Evolutionary conservation across 805 yeast genomes (phyloP).

Genomic region (Saccharomycopsis capsularis): DNA sequence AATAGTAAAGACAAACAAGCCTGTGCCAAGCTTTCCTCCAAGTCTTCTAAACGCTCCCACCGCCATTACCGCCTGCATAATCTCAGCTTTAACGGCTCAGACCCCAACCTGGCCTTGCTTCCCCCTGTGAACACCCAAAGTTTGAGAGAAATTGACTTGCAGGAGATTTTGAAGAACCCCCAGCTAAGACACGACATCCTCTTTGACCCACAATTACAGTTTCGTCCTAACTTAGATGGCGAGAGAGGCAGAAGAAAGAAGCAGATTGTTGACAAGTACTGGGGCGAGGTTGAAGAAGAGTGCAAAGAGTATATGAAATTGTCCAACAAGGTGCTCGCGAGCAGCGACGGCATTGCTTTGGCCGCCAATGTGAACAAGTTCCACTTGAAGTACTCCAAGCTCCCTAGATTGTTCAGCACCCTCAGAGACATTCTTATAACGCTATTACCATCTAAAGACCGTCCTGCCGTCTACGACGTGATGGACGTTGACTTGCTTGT

Average conservation of each 20-base stretch:
- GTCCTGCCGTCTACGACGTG: conserved; percentile 56
- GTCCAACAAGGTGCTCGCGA: conserved; percentile 23
- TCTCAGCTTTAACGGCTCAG: conserved; percentile 16
- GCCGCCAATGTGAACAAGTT: conserved; percentile 7
- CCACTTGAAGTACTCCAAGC: conserved; percentile 33
- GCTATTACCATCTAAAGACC: conserved; percentile 72
- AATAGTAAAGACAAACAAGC: too few species aligned
- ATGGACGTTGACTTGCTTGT: conserved; percentile 69
- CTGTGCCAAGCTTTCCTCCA: too few species aligned
- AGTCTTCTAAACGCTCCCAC: conserved; percentile 5
- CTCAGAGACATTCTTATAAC: conserved; percentile 67
- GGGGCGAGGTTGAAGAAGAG: conserved; percentile 71
- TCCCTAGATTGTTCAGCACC: conserved; percentile 72
- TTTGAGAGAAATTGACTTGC: conserved; percentile 77
- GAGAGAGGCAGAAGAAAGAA: conserved; percentile 81
- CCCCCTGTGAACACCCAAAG: conserved; percentile 22
- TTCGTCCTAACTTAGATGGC: conserved; percentile 85
- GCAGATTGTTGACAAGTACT: conserved; percentile 69
- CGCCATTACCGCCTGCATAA: conserved; percentile 9
- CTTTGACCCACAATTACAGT: conserved; percentile 87
- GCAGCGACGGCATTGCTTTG: conserved; percentile 15
- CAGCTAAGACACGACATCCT: conserved; percentile 88
- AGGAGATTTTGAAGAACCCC: conserved; percentile 84
- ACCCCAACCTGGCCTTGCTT: conserved; percentile 6
- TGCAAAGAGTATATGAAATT: conserved; percentile 38